Evolutionary conservation across 2,329 filamentous ascomycete species (phyloP), one percentile per base, ranked within the genome.

Genomic region (Aspergillus versicolor): DNA sequence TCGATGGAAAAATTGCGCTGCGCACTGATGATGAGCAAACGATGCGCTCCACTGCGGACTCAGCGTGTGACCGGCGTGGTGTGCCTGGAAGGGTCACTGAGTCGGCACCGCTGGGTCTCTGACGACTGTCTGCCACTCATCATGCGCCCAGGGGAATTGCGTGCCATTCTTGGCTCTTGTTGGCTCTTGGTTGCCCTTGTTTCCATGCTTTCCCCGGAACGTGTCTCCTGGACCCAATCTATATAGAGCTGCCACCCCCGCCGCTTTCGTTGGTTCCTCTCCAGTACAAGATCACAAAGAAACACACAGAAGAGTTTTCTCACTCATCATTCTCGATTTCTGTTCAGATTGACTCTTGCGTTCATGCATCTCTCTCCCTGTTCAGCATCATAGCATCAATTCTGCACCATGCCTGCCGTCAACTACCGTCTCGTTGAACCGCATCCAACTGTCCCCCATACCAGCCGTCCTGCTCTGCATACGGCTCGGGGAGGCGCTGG

Each of bases 351-450:
- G 22, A 27, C 48, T 32, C 4, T 32, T 27, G 43, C 24, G 21
- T 54, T 54, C 17, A 34, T 54, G 42, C 43, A 54, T 54, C 13
- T 34, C n/a, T 37, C 47, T 54, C 13, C 42, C n/a, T 37, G 34
- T 15, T n/a, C n/a, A 38, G 21, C 21, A 27, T 11, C 32, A 46
- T 21, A 19, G 27, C 27, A 30, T 22, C 12, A 19, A 38, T 37
- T 7, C 49, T 43, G 11, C 51, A 60, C 51, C 57, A 74, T 70
- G 70, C 68, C 75, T 44, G 67, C 71, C 43, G 54, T 62, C 58
- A 71, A 75, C 66, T 84, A 83, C 77, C 79, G 77, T 66, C 79
- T 87, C 69, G 78, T 82, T 70, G 84, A 87, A 69, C 84, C 84
- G 61, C 84, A 87, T 73, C 84, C 84, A 19, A 82, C 83, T 53